These are phyloP conservation scores for Dactylellina cionopaga DNA, from an alignment of 2,329 filamentous ascomycete genomes.

Conservation along the genomic window DNA sequence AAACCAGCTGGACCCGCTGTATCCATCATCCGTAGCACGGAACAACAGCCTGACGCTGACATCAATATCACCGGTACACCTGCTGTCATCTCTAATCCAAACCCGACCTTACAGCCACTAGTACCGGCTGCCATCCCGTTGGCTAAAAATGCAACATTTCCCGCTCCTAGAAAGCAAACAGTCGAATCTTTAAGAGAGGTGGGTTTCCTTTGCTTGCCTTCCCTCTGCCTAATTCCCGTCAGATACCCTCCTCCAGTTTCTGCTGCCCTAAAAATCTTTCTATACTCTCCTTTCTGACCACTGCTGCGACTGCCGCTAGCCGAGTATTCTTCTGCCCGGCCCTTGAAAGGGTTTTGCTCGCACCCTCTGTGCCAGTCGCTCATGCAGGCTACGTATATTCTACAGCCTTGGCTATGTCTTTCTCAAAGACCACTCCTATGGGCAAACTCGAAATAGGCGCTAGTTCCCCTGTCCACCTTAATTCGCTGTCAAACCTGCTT, in stretches of 20 bases:
- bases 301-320: not conserved
- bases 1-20: not conserved
- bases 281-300: not conserved
- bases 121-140: not conserved
- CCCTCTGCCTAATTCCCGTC: no score
- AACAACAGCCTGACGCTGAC: not conserved
- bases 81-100: not conserved
- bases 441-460: no score
- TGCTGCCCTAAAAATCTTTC: not conserved
- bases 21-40: not conserved
- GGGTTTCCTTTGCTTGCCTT: not conserved
- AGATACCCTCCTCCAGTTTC: not conserved
- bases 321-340: no score
- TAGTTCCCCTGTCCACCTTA: not conserved
- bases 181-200: constrained; percentile 46
- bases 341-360: not conserved
- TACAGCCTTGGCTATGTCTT: no score
- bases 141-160: no score
- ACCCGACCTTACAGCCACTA: not conserved
- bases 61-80: not conserved
- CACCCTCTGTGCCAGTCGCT: no score
- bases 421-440: no score
- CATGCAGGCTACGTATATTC: constrained; percentile 14
- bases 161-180: constrained; percentile 30
- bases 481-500: not conserved